A percentile compares a stretch with the other conserved stretches of the same genome.
Conservation (phyloP, 2,329 filamentous ascomycete species). For the Ceratocystis cacaofunesta region DNA sequence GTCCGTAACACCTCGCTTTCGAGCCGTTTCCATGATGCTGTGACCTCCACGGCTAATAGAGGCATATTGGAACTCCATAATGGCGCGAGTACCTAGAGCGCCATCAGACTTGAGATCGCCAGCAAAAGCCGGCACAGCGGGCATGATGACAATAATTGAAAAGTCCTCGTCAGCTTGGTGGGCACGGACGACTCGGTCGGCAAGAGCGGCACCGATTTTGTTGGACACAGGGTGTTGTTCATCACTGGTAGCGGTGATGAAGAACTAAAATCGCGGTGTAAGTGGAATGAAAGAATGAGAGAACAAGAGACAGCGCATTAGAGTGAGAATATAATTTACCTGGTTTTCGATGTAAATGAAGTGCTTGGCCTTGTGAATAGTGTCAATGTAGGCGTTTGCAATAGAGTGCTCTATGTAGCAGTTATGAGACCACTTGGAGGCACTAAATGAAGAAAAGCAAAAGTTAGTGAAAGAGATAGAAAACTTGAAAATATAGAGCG, state of each 20-base stretch:
- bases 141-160: constrained; percentile 64
- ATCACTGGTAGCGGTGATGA: constrained; percentile 65
- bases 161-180: constrained; percentile 50
- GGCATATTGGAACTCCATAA: constrained; percentile 79
- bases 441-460: constrained; percentile 23
- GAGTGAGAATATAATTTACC: constrained; percentile 21
- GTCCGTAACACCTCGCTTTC: constrained; percentile 51
- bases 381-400: constrained; percentile 65
- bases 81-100: constrained; percentile 62
- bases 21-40: constrained; percentile 60
- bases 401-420: constrained; percentile 57
- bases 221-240: constrained; percentile 60
- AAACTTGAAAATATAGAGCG: background rate
- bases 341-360: constrained; percentile 72
- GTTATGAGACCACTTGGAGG: constrained; percentile 37
- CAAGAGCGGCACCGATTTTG: constrained; percentile 63
- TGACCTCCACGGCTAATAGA: constrained; percentile 64
- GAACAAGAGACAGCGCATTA: background rate
- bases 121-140: constrained; percentile 67
- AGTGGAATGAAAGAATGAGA: constrained; percentile 7
- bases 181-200: constrained; percentile 60
- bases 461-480: background rate
- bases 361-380: constrained; percentile 53
- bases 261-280: constrained; percentile 41
- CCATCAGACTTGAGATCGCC: constrained; percentile 61